Evolutionary conservation across 768 basidiomycete species (phyloP), one percentile per base, ranked within the genome.

Genomic region (Tricholoma furcatifolium): DNA sequence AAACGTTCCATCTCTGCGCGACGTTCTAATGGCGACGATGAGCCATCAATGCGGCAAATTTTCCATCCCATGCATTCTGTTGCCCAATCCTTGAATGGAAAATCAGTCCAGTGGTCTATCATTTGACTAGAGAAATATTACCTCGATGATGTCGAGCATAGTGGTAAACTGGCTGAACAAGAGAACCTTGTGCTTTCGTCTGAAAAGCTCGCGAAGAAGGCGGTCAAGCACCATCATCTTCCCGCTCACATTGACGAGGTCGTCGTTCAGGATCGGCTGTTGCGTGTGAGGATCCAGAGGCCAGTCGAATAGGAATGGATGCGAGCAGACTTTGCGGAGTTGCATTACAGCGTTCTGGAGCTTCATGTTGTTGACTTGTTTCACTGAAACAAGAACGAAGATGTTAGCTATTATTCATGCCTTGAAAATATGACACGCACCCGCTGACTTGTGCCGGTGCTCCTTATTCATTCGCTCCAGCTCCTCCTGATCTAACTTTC

Each of bases 221-320:
- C 94, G 83, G 57, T 98, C 91, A 0, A 99, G 80, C 2, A 99
- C 74, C 78, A 98, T 87, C 96, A 98, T 98, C 77, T 99, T 99
- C 15, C 97, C 97, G 51, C 90, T 93, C 0, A 84, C 84, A 51
- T 88, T 85, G 21, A 95, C 82, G 30, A 98, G 74, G 61, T 94
- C 85, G 21, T 90, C 85, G 59, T 90, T 84, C 35, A 95, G 68
- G 39, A 87, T 73, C 0, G 80, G 80, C 38, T 84, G 70, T n/a
- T 73, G 74, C 1, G 87, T 89, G 5, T 72, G 60, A 1, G 79
- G 75, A 60, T 92, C 84, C 40, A 75, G 61, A 0, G 91, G 88
- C 88, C 91, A 91, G 58, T 91, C 85, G 65, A 96, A 95, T 6
- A 93, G 70, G 74, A 90, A 90, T 0, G 95, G 94, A 69, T 98